Evolutionary conservation across 371 early-diverging fungal genomes (phyloP).

Genomic region (Syncephalastrum monosporum): DNA sequence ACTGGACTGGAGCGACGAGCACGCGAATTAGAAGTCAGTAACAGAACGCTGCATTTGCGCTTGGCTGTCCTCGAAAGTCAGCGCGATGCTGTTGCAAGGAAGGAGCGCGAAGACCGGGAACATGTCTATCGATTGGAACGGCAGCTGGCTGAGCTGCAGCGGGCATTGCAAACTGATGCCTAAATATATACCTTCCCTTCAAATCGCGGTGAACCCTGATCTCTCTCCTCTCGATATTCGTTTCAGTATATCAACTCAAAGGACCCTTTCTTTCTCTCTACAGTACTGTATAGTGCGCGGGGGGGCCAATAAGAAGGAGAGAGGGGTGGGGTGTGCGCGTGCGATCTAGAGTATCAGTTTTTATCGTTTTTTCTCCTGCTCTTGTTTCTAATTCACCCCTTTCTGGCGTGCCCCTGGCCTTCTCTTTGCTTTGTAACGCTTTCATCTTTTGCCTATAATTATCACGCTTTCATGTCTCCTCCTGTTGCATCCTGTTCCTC

Average conservation of each 20-base stretch:
- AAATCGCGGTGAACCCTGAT: background rate
- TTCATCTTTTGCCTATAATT: no score
- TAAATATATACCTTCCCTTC: background rate
- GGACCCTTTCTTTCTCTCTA: conserved; percentile 4
- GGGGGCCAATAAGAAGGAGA: no score
- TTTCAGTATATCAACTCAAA: conserved; percentile 7
- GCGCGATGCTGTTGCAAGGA: conserved; percentile 44
- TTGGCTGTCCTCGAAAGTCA: conserved; percentile 54
- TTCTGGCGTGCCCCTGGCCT: conserved; percentile 1
- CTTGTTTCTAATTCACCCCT: conserved; percentile 6
- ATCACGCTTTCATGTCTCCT: no score
- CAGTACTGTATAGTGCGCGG: no score
- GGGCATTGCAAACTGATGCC: conserved; percentile 14
- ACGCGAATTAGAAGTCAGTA: no score
- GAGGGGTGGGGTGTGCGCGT: no score
- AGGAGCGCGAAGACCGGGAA: conserved; percentile 58
- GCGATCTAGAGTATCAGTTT: no score
- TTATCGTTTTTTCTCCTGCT: background rate
- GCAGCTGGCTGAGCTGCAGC: conserved; percentile 59
- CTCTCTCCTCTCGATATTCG: background rate
- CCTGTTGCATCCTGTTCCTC: no score
- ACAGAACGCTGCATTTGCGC: no score
- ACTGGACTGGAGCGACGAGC: no score
- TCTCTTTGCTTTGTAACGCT: conserved; percentile 1
- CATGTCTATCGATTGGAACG: conserved; percentile 64